These are phyloP conservation scores for Candida sanyiensis DNA, from an alignment of 805 yeast genomes.

Conservation along the genomic window DNA sequence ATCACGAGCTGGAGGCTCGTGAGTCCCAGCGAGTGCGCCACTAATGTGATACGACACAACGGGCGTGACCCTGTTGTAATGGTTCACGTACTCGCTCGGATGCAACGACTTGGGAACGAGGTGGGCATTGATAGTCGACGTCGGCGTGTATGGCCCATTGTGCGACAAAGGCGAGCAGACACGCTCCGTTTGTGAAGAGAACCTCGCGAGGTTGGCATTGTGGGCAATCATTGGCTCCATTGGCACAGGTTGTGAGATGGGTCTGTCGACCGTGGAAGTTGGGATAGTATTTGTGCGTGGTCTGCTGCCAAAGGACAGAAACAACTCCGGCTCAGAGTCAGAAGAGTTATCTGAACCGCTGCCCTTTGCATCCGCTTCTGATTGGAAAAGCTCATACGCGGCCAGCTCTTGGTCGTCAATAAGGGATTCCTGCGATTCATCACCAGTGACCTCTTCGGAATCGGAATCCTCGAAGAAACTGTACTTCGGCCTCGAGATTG, in stretches of 20 bases:
- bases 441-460: constrained; percentile 9
- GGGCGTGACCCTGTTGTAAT: constrained; percentile 38
- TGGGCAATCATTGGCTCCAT: not conserved
- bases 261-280: constrained; percentile 5
- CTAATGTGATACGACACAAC: constrained; percentile 2
- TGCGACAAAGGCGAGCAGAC: constrained; percentile 31
- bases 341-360: not conserved
- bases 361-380: constrained; percentile 5
- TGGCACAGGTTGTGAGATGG: not conserved
- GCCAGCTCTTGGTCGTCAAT: constrained; percentile 22
- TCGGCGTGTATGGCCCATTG: constrained; percentile 31
- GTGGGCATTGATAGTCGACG: constrained; percentile 28
- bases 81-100: constrained; percentile 29
- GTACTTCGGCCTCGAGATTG: constrained; percentile 20
- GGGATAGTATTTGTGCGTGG: constrained; percentile 22
- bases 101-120: constrained; percentile 11
- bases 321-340: constrained; percentile 6
- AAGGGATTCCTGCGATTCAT: not conserved
- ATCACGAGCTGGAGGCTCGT: not conserved
- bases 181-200: constrained; percentile 12
- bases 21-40: not conserved
- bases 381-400: constrained; percentile 30
- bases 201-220: constrained; percentile 3
- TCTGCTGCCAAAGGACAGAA: constrained; percentile 10
- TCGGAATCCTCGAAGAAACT: constrained; percentile 23